These are phyloP conservation scores for Xylaria castorea DNA, from an alignment of 495 filamentous ascomycete genomes.

Conservation along the genomic window DNA sequence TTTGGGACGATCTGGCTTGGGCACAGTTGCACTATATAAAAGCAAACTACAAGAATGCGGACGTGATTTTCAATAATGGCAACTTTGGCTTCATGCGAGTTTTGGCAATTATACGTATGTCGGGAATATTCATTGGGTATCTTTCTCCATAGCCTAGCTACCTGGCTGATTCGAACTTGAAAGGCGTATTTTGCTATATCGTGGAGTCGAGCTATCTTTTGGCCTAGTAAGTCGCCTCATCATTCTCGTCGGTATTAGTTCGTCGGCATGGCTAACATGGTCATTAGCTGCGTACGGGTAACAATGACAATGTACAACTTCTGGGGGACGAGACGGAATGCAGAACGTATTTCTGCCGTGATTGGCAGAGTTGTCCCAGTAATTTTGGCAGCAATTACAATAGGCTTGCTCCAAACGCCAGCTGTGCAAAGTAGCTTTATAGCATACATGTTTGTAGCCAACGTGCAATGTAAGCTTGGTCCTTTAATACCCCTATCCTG, in stretches of 20 bases:
- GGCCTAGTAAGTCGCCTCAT: conserved; percentile 17
- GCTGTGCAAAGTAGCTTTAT: conserved; percentile 24
- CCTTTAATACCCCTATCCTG: background rate
- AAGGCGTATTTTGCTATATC: conserved; percentile 26
- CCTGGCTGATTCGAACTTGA: background rate
- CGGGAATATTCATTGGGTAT: background rate
- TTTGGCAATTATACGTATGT: conserved; percentile 29
- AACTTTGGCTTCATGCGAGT: conserved; percentile 32
- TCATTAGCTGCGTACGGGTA: conserved; percentile 15
- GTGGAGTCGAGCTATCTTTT: conserved; percentile 27
- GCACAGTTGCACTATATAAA: conserved; percentile 29
- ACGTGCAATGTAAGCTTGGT: conserved; percentile 30
- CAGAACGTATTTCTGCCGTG: conserved; percentile 3
- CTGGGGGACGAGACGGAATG: background rate
- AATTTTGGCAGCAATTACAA: conserved; percentile 12
- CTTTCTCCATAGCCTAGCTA: background rate
- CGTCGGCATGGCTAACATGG: background rate
- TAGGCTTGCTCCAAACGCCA: conserved; percentile 26
- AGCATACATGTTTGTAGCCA: conserved; percentile 28
- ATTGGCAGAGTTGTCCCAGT: conserved; percentile 6
- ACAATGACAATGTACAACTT: conserved; percentile 18
- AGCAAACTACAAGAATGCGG: conserved; percentile 30
- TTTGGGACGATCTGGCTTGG: conserved; percentile 30
- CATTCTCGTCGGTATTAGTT: background rate
- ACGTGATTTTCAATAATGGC: conserved; percentile 32